Conservation (phyloP, 208 protist species). For the Leishmania braziliensis region DNA sequence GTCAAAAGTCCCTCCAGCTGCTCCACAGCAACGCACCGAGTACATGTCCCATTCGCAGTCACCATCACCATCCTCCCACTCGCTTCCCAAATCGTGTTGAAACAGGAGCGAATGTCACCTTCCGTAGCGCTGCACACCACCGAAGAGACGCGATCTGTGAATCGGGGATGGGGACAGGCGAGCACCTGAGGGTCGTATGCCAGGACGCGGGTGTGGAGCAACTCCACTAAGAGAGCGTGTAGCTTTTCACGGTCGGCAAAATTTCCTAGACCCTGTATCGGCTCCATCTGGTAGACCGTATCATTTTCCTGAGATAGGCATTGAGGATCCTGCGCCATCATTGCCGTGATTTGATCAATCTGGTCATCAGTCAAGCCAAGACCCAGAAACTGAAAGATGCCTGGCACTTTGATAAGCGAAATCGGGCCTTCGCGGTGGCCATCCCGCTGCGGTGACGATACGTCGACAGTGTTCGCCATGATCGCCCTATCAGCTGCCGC, state of each 20-base stretch:
- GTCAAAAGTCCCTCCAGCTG: conserved; percentile 19
- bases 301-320: not conserved
- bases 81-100: conserved; percentile 23
- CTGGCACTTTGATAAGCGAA: conserved; percentile 38
- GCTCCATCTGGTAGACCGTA: not conserved
- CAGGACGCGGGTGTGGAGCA: conserved; percentile 30
- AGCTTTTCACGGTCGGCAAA: conserved; percentile 26
- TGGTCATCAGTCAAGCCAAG: conserved; percentile 55
- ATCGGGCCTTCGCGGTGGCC: not conserved
- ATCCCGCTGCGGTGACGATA: not conserved
- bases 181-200: conserved; percentile 35
- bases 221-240: conserved; percentile 21
- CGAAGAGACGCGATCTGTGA: conserved; percentile 22
- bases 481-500: conserved; percentile 22
- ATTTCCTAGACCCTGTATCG: not conserved
- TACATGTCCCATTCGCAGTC: not conserved
- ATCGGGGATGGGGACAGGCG: conserved; percentile 21
- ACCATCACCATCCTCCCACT: conserved; percentile 10
- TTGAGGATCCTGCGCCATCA: conserved; percentile 13
- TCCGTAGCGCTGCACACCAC: conserved; percentile 25
- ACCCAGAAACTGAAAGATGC: conserved; percentile 51
- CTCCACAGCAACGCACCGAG: conserved; percentile 24
- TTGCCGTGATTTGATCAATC: conserved; percentile 31
- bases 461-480: conserved; percentile 9
- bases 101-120: conserved; percentile 22